phyloP scores from a whole-genome alignment of 257 asterid species.

The Lavandula angustifolia region DNA sequence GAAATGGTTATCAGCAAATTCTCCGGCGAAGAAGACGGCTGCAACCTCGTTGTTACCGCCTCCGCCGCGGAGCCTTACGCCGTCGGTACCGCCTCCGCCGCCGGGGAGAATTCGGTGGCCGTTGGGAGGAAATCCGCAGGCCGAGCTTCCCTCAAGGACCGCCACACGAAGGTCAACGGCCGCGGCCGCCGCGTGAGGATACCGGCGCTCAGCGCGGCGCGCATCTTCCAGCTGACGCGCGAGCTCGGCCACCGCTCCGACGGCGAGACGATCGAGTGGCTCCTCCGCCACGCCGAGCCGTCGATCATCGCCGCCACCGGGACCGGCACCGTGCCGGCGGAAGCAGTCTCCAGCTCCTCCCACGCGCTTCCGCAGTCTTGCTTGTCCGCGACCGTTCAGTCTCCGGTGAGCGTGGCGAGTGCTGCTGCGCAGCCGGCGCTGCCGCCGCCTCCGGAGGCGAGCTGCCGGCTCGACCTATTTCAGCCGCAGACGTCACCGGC shows the following conservation, averaged over 20 bases:
- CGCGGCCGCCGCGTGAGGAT: constrained; percentile 41
- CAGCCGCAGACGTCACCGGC: constrained; percentile 27
- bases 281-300: constrained; percentile 40
- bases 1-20: constrained; percentile 7
- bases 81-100: neutral
- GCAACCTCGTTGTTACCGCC: constrained; percentile 1
- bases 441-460: constrained; percentile 14
- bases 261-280: constrained; percentile 46
- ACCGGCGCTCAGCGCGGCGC: constrained; percentile 32
- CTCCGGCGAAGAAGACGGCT: constrained; percentile 17
- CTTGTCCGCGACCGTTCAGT: constrained; percentile 14
- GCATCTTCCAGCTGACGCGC: constrained; percentile 37
- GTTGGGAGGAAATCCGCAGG: neutral
- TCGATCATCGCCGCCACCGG: constrained; percentile 41
- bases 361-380: constrained; percentile 30
- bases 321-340: constrained; percentile 31
- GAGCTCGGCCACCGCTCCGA: constrained; percentile 40
- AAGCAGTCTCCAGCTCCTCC: constrained; percentile 30
- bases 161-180: constrained; percentile 39
- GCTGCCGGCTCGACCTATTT: constrained; percentile 34
- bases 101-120: neutral
- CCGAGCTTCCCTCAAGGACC: constrained; percentile 24
- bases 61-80: constrained; percentile 1
- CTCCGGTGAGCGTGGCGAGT: constrained; percentile 9
- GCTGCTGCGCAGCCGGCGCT: neutral